Conservation (phyloP, 2,329 filamentous ascomycete genomes). For the Akanthomyces lecanii region DNA sequence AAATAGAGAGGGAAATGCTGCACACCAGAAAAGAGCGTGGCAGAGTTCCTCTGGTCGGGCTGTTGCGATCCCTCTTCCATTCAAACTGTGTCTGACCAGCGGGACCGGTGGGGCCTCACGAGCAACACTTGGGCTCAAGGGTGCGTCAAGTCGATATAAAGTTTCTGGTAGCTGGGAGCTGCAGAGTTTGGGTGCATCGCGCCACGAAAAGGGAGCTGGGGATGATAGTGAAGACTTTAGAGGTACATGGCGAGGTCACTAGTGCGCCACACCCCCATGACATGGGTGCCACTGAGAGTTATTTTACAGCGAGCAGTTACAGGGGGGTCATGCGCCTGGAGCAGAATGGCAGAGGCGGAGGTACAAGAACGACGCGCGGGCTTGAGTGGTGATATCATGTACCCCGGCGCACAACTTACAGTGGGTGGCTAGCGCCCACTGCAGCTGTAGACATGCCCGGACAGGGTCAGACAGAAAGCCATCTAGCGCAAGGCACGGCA, state of each 20-base stretch:
- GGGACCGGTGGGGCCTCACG: slow-evolving; percentile 33
- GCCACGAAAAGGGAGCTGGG: not conserved
- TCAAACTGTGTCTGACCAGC: slow-evolving; percentile 36
- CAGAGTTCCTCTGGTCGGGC: not conserved
- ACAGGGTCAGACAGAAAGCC: slow-evolving; percentile 4
- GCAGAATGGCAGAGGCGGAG: not conserved
- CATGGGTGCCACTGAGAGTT: not conserved
- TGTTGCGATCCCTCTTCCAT: slow-evolving; percentile 36
- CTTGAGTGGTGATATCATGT: not conserved
- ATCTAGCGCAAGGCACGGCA: not conserved
- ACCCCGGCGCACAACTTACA: not conserved
- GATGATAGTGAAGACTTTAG: slow-evolving; percentile 25
- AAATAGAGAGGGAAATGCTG: not conserved
- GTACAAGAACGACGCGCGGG: not conserved
- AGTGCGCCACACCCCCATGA: slow-evolving; percentile 30
- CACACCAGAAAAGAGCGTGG: not conserved
- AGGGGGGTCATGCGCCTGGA: slow-evolving; percentile 8
- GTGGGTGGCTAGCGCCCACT: not conserved
- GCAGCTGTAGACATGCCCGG: not conserved
- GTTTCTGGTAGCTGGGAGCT: slow-evolving; percentile 22
- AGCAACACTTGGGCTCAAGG: slow-evolving; percentile 31
- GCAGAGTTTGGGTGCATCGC: slow-evolving; percentile 1
- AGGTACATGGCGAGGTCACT: slow-evolving; percentile 24
- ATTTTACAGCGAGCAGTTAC: not conserved
- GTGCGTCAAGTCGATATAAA: slow-evolving; percentile 31